Evolutionary conservation across 306 rosid species (phyloP).

Genomic region (Prunus fruticosa): DNA sequence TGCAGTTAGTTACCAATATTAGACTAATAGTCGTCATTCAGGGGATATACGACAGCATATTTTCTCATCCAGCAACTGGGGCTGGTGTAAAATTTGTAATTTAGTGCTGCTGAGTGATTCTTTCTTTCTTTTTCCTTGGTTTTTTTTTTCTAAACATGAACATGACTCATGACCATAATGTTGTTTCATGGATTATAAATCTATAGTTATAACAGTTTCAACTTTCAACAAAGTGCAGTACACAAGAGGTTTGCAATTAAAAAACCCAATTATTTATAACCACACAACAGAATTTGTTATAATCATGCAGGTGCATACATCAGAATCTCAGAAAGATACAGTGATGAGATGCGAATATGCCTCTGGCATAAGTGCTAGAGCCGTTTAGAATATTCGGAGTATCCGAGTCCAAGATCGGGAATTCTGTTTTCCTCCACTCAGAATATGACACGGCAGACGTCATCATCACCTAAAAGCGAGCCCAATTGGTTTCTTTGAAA

Average conservation of each 20-base stretch:
- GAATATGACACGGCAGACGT: background rate
- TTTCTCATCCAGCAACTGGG: too few relatives aligned
- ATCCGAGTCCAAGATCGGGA: background rate
- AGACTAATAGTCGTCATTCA: background rate
- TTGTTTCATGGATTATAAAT: background rate
- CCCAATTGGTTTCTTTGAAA: background rate
- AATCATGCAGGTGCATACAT: too few relatives aligned
- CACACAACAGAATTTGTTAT: background rate
- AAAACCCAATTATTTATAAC: background rate
- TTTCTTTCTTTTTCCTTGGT: too few relatives aligned
- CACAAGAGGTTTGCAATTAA: background rate
- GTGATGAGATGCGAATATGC: constrained; percentile 6
- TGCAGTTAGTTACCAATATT: background rate
- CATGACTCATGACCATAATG: background rate
- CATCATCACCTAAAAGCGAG: background rate
- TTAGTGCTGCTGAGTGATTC: too few relatives aligned
- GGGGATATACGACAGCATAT: background rate
- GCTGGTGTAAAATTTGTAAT: background rate
- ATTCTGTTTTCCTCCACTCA: background rate
- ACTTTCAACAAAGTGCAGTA: background rate
- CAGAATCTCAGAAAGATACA: background rate
- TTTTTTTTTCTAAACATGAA: background rate
- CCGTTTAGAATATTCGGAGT: constrained; percentile 1
- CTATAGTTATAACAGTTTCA: background rate
- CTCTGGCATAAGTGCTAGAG: background rate